Evolutionary conservation across 129 eudicot genomes (phyloP).

Genomic region (Artemisia argyi): DNA sequence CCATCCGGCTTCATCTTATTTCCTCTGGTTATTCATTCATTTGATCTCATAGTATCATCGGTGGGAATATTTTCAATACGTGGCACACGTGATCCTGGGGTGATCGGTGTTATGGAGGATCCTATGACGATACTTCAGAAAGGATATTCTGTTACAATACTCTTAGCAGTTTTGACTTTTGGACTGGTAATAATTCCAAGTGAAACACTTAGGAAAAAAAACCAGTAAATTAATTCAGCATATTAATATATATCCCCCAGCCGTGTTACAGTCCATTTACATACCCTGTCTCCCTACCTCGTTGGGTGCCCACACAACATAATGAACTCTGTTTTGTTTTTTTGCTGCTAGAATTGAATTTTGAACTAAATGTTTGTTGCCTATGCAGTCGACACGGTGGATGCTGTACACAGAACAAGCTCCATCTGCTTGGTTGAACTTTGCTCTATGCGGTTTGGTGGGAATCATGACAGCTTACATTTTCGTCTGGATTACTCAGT

Average conservation of each 20-base stretch:
- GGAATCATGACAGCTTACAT: constrained; percentile 87
- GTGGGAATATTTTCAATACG: constrained; percentile 93
- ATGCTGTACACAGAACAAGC: constrained; percentile 97
- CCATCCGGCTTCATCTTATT: constrained; percentile 96
- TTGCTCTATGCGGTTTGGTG: constrained; percentile 88
- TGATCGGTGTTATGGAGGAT: constrained; percentile 61
- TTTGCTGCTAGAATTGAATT: constrained; percentile 14
- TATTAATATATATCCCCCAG: background rate
- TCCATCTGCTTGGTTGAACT: constrained; percentile 95
- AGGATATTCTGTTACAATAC: constrained; percentile 84
- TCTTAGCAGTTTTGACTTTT: constrained; percentile 87
- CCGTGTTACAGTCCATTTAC: no score
- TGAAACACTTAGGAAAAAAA: constrained; percentile 9
- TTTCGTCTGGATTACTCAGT: constrained; percentile 89
- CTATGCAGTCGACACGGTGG: constrained; percentile 92
- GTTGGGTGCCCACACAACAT: background rate
- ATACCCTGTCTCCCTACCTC: background rate
- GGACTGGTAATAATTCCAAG: constrained; percentile 62
- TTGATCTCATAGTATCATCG: constrained; percentile 88
- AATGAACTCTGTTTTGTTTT: constrained; percentile 2
- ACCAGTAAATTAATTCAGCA: constrained; percentile 1
- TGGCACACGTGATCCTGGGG: constrained; percentile 66
- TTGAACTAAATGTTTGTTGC: constrained; percentile 16
- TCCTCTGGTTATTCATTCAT: constrained; percentile 96
- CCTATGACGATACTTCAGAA: constrained; percentile 94